Conservation (phyloP, 306 rosid genomes). For the Elaeagnus macrophylla region DNA sequence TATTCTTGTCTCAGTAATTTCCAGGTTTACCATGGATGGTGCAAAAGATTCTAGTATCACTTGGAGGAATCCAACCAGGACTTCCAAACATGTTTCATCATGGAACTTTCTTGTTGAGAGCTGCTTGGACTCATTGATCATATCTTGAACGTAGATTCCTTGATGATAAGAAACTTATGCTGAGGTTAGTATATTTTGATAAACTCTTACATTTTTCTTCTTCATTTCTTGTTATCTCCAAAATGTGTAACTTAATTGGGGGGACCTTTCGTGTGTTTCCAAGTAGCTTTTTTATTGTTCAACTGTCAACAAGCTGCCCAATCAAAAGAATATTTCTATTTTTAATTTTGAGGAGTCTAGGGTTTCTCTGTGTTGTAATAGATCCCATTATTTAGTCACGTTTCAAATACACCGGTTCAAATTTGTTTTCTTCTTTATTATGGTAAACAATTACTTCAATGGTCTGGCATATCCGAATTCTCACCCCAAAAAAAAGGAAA, state of each 20-base stretch:
- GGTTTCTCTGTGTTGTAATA: background rate
- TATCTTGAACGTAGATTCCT: constrained; percentile 7
- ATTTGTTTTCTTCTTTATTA: too few species aligned
- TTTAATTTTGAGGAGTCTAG: background rate
- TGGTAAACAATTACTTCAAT: too few species aligned
- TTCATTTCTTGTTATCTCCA: constrained; percentile 3
- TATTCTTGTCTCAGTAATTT: background rate
- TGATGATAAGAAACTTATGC: constrained; percentile 14
- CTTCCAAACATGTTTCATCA: constrained; percentile 1
- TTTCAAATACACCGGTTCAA: too few species aligned
- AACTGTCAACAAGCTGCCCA: constrained; percentile 11
- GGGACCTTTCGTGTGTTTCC: constrained; percentile 11
- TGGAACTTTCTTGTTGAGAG: constrained; percentile 11
- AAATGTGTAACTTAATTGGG: constrained; percentile 11
- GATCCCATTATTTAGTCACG: too few species aligned
- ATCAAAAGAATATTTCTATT: constrained; percentile 17
- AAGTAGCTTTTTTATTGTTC: constrained; percentile 13
- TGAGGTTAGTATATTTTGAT: constrained; percentile 25
- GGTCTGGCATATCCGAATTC: too few species aligned
- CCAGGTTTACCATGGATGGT: background rate
- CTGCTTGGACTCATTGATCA: background rate
- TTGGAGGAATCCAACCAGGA: background rate
- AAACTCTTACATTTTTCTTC: background rate
- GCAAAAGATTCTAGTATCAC: constrained; percentile 7
- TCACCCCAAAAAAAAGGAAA: background rate